Percentiles rank a stretch among this genome's conserved stretches.
Conservation (phyloP, 2,329 filamentous ascomycete species). For the Aspergillus floridensis region DNA sequence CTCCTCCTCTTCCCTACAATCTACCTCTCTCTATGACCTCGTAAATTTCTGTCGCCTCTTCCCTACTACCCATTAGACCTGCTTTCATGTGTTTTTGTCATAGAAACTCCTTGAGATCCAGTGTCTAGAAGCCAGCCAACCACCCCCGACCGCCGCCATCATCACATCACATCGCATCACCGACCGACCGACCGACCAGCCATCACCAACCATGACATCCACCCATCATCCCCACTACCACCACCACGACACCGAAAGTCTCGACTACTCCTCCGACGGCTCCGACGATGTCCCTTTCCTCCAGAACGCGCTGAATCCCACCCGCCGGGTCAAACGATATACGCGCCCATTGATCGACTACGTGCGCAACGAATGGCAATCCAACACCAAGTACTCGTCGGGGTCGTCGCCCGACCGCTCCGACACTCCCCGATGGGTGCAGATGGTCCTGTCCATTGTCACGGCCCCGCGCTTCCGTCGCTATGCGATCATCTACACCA, state of each 20-base stretch:
- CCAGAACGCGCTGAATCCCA: constrained; percentile 5
- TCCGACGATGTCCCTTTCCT: constrained; percentile 20
- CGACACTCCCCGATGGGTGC: constrained; percentile 22
- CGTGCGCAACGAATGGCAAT: constrained; percentile 41
- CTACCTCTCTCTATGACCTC: background rate
- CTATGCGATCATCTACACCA: constrained; percentile 36
- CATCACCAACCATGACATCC: background rate
- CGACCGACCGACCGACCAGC: background rate
- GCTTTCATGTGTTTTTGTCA: background rate
- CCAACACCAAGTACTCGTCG: constrained; percentile 21
- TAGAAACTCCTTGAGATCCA: background rate
- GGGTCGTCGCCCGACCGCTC: constrained; percentile 19
- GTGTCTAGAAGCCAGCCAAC: background rate
- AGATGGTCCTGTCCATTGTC: constrained; percentile 32
- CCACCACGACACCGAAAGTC: constrained; percentile 24
- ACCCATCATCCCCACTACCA: background rate
- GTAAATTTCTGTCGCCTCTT: background rate
- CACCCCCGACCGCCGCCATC: background rate
- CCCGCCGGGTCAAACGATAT: constrained; percentile 15
- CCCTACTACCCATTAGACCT: background rate
- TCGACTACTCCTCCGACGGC: constrained; percentile 36
- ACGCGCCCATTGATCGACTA: constrained; percentile 38
- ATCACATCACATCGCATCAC: background rate
- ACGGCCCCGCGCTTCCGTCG: constrained; percentile 44
- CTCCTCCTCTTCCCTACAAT: background rate